phyloP scores from a whole-genome alignment of 169 alveolate genomes.

The Plasmodium chabaudi region DNA sequence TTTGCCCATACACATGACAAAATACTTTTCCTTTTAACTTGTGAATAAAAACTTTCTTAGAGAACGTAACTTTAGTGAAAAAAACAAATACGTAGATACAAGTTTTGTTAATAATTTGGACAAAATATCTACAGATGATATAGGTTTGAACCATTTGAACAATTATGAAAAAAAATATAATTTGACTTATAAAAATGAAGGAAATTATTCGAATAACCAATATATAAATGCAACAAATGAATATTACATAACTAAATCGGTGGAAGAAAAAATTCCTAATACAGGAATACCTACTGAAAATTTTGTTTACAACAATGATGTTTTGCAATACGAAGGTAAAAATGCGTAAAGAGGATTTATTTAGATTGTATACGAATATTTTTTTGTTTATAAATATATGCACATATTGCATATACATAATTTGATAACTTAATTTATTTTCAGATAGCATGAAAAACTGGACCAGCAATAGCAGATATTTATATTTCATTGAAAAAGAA shows the following conservation, averaged over 20 bases:
- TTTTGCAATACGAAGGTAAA: slow-evolving; percentile 52
- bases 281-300: slow-evolving; percentile 51
- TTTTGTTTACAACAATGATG: slow-evolving; percentile 22
- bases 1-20: background rate
- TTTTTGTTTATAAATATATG: background rate
- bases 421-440: background rate
- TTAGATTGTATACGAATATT: background rate
- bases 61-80: slow-evolving; percentile 24
- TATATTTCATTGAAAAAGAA: slow-evolving; percentile 56
- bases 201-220: slow-evolving; percentile 17
- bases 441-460: slow-evolving; percentile 55
- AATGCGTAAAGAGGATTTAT: background rate
- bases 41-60: slow-evolving; percentile 1
- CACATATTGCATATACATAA: too few species aligned
- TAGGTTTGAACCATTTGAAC: slow-evolving; percentile 12
- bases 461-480: slow-evolving; percentile 42
- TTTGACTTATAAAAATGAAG: slow-evolving; percentile 18
- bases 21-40: background rate
- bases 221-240: slow-evolving; percentile 62
- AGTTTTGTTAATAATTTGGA: slow-evolving; percentile 50
- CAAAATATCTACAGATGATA: slow-evolving; percentile 42
- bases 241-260: slow-evolving; percentile 48
- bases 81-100: slow-evolving; percentile 24
- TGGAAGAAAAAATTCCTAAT: slow-evolving; percentile 56
- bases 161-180: slow-evolving; percentile 18